Evolutionary conservation across 2,329 filamentous ascomycete genomes (phyloP).

Genomic region (Colletotrichum sp.): DNA sequence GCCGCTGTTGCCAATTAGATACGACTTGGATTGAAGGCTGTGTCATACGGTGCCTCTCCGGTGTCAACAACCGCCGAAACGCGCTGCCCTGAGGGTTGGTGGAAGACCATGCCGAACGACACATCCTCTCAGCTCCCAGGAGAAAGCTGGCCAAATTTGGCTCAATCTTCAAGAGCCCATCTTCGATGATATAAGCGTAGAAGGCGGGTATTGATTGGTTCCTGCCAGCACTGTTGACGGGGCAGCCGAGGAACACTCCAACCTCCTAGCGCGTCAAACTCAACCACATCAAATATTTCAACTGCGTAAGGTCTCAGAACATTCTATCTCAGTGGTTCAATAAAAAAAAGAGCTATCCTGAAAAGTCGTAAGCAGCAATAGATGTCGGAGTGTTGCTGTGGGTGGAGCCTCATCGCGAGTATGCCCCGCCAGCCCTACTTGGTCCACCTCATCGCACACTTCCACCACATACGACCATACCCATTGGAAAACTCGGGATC

Average conservation of each 20-base stretch:
- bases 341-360: rapidly evolving
- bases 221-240: rapidly evolving
- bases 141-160: rapidly evolving
- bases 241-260: neutral
- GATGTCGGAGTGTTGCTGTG: neutral
- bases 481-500: neutral
- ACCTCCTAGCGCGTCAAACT: neutral
- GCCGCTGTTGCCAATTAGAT: rapidly evolving
- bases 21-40: neutral
- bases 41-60: rapidly evolving
- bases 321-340: rapidly evolving
- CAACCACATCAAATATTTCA: neutral
- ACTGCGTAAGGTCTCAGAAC: neutral
- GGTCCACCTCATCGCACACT: neutral
- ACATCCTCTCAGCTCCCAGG: rapidly evolving
- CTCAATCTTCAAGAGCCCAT: rapidly evolving
- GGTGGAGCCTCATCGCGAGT: neutral
- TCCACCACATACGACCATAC: neutral
- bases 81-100: rapidly evolving
- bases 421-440: neutral
- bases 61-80: neutral
- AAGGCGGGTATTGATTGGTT: neutral
- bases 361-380: neutral
- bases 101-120: rapidly evolving
- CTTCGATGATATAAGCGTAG: rapidly evolving